Base-by-base conservation (phyloP, 2,329 filamentous ascomycete genomes). In the Sporothrix luriei region DNA sequence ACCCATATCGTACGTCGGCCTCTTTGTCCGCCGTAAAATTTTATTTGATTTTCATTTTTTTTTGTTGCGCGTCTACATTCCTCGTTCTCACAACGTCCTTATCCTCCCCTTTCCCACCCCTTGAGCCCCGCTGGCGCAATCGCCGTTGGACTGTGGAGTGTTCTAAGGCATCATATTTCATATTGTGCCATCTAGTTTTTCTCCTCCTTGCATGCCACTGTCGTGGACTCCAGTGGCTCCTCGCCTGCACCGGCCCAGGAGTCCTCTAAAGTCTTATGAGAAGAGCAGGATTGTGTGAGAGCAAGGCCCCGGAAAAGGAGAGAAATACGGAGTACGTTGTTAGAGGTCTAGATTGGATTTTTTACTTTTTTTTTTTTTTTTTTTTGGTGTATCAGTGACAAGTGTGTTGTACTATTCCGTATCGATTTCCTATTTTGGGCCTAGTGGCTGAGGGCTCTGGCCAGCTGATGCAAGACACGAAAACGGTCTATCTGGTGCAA, bases 381-480 rank as follows among this genome's bases (percentile, higher is more conserved):
- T 43, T 62, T 46, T 43, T 61, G 29, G 57, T 62, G 57, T 62
- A 62, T 62, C 57, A 19, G 49, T 43, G 24, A 38, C 59, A 9
- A 64, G n/a, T 11, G 11, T 9, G 33, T 6, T 33, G 33, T 9
- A 33, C 9, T 33, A 33, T 33, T 33, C 33, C 3, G 33, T n/a
- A 43, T 33, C 16, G 40, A 21, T 3, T 46, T 52, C 38, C 64
- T 43, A 40, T 26, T 54, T 66, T 54, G 16, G 64, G 64, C 11
- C 48, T 66, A 66, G 64, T 14, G 24, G 11, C 26, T 54, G n/a
- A 38, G 48, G 49, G 49, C 33, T 43, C 26, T 21, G 33, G 29
- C 64, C 46, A 66, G 64, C 64, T 66, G 64, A 66, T 29, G 26
- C 43, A 29, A 66, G 64, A 66, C 64, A 66, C 54, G 49, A 65